Base-by-base conservation (phyloP, 2,329 filamentous ascomycete species). In the Beauveria asiatica region DNA sequence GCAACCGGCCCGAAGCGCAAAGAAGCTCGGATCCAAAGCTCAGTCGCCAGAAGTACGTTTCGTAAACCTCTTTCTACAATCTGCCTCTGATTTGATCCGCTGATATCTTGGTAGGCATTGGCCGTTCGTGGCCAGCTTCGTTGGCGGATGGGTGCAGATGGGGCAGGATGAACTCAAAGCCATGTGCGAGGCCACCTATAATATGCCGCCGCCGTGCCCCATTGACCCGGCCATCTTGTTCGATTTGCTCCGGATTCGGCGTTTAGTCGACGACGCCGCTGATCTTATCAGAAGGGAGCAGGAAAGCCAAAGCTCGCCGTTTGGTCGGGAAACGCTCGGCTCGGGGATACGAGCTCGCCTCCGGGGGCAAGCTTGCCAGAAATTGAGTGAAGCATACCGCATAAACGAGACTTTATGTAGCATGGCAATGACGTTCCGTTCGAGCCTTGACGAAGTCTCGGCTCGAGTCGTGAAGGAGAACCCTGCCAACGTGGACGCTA, bases 161-260 rank as follows among this genome's bases (percentile, higher is more conserved):
- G 5, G 5, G 33, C 33, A 13, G 13, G 33, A 37, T 5, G 11
- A 37, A 10, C 33, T 95, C 73, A 87, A 92, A 71, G 85, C 83
- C 54, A 82, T 94, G 55, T 89, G 89, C 59, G 85, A 90, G 74
- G 85, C 84, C 71, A 94, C 93, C 75, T 92, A 87, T 76, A 86
- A 87, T 64, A 85, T 87, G 65, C 87, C 87, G 17, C 83, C 86
- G 30, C 90, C 90, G 10, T 87, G 83, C 61, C 86, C 89, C 52
- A 85, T 94, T 69, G 88, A 94, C 71, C 87, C 89, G 11, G 87
- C 87, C 63, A 84, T 91, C 64, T 88, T 94, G 75, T 94, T 89
- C 75, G 90, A 95, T 73, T 76, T 94, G 51, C 81, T 92, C 72
- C 93, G 92, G 76, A 90, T 95, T 70, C 84, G 90, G 63, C 83